Conservation (phyloP, 176 grass and related monocot species). For the Eremochloa ophiuroides region DNA sequence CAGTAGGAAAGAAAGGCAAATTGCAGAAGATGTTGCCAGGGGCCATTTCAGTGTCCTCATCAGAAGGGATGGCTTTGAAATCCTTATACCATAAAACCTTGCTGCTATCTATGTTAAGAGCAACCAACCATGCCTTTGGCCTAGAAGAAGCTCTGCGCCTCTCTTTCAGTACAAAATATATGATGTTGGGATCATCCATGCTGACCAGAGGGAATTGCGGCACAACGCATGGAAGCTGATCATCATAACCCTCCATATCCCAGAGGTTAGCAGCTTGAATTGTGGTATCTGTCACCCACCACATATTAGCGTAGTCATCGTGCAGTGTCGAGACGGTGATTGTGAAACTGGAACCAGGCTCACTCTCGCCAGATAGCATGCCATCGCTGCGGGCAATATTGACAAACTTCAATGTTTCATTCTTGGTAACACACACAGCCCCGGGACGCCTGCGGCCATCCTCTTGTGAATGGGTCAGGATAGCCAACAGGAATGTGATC, state of each 20-base stretch:
- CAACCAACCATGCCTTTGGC: neutral
- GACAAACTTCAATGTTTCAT: neutral
- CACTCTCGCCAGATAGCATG: neutral
- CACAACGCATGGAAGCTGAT: neutral
- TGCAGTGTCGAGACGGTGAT: neutral
- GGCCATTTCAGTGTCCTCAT: neutral
- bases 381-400: neutral
- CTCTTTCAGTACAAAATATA: neutral
- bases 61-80: neutral
- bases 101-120: neutral
- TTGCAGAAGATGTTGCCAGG: neutral
- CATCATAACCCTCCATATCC: neutral
- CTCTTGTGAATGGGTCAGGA: neutral
- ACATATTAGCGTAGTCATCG: neutral
- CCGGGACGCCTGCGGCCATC: neutral
- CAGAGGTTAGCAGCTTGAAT: neutral
- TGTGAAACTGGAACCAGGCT: neutral
- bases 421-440: neutral
- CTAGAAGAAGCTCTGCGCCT: fast-evolving
- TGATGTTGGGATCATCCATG: neutral
- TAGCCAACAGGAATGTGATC: neutral
- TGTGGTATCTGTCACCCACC: neutral
- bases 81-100: neutral
- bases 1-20: neutral
- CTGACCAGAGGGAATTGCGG: neutral